Conservation (phyloP, 1,284 basidiomycete species). For the Melampsora larici-populina region DNA sequence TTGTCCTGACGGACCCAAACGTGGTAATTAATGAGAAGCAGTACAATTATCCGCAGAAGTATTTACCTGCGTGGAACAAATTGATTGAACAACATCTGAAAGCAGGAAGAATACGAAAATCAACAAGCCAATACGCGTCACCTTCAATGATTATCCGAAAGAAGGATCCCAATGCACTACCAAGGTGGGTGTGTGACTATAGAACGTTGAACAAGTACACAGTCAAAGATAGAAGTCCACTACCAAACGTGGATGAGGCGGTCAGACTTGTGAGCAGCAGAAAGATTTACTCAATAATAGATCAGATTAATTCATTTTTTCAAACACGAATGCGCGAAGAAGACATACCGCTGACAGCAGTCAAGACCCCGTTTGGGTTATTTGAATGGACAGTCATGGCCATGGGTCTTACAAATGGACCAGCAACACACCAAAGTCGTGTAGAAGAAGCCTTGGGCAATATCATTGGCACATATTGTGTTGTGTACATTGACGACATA, state of each 20-base stretch:
- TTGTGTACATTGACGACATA: slow-evolving; percentile 59
- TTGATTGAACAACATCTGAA: slow-evolving; percentile 41
- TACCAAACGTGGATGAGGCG: slow-evolving; percentile 26
- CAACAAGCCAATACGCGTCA: too few relatives aligned
- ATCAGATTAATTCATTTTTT: too few relatives aligned
- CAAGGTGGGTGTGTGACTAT: too few relatives aligned
- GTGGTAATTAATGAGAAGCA: slow-evolving; percentile 35
- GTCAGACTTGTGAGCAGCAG: background rate
- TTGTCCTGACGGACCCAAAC: slow-evolving; percentile 11
- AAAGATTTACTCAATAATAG: slow-evolving; percentile 54
- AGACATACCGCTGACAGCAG: too few relatives aligned
- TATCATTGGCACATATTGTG: slow-evolving; percentile 55
- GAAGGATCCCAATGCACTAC: too few relatives aligned
- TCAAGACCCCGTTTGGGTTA: too few relatives aligned
- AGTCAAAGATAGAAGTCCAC: slow-evolving; percentile 43
- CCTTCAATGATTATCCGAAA: too few relatives aligned
- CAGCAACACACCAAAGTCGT: slow-evolving; percentile 45
- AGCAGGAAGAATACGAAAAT: too few relatives aligned
- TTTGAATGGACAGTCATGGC: too few relatives aligned
- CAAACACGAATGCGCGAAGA: too few relatives aligned
- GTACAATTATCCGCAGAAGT: slow-evolving; percentile 23
- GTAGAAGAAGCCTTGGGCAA: slow-evolving; percentile 44
- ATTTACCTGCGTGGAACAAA: slow-evolving; percentile 28
- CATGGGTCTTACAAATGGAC: too few relatives aligned
- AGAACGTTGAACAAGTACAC: too few relatives aligned